Evolutionary conservation across 2,329 filamentous ascomycete genomes (phyloP).

Genomic region (Dothideomycetes sp.): DNA sequence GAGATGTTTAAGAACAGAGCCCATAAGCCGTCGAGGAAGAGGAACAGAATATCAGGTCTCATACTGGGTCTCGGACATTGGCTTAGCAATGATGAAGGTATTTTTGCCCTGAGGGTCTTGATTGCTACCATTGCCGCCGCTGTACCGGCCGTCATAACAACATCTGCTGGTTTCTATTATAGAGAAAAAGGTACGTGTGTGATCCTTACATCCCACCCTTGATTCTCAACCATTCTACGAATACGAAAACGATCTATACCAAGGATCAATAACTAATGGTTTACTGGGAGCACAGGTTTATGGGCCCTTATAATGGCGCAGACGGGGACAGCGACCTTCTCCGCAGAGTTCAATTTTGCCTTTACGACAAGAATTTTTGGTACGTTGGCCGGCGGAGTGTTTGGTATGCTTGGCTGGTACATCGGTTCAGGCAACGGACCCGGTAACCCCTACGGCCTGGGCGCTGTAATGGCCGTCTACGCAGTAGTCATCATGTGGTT

Average conservation of each 20-base stretch:
- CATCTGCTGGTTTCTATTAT: conserved; percentile 39
- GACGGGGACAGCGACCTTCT: conserved; percentile 39
- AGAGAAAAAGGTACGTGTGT: conserved; percentile 25
- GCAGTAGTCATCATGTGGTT: conserved; percentile 28
- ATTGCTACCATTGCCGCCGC: conserved; percentile 9
- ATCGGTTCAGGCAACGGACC: conserved; percentile 40
- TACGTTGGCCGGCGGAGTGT: conserved; percentile 39
- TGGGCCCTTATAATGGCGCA: conserved; percentile 47
- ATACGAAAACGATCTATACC: too few relatives aligned
- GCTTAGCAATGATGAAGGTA: conserved; percentile 11
- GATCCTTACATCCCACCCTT: too few relatives aligned
- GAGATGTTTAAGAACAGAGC: conserved; percentile 1
- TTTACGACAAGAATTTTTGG: conserved; percentile 34
- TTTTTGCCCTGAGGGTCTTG: conserved; percentile 9
- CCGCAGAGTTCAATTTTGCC: conserved; percentile 43
- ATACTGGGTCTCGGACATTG: conserved; percentile 29
- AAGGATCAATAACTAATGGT: too few relatives aligned
- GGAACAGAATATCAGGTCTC: conserved; percentile 32
- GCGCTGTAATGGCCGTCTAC: conserved; percentile 31
- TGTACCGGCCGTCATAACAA: conserved; percentile 1
- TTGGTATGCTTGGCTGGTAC: conserved; percentile 44
- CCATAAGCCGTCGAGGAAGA: conserved; percentile 24
- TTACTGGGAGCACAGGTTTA: too few relatives aligned
- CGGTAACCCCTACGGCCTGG: conserved; percentile 44
- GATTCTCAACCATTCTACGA: too few relatives aligned